Evolutionary conservation across 1,284 basidiomycete species (phyloP), one percentile per base, ranked within the genome.

Genomic region (Pseudozyma hubeiensis): DNA sequence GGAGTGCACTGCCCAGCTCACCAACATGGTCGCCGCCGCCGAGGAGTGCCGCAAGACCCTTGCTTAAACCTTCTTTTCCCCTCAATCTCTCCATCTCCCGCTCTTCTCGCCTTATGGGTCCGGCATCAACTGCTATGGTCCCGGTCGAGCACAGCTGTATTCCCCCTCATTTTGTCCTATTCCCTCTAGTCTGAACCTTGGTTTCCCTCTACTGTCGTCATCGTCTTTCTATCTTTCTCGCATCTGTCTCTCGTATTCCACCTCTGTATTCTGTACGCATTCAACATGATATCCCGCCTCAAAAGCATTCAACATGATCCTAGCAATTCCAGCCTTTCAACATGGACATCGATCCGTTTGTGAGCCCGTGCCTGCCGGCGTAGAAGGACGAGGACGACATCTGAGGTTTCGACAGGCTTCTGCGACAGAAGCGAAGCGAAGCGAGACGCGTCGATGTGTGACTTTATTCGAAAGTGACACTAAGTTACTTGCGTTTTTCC

Each of bases 11-110:
- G 87, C 87, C 30, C 68, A 82, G 74, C 81, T 81, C 59, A 75
- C 77, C 71, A 77, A 73, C 71, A 78, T 81, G 76, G 71, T 72
- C 68, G 70, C 77, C 78, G 78, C 91, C 92, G 46, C 90, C 96
- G 84, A 85, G 87, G 81, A 97, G 97, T 88, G 89, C 96, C 82
- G 96, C 97, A 84, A 89, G 74, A 70, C 78, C 61, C 78, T 82
- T 59, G 78, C 59, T 47, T 81, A 74, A 77, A 39, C 6, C 9
- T 30, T 8, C n/a, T 37, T 9, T 53, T 40, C 40, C 39, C 31
- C 17, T 34, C 50, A 17, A 7, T 31, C 16, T n/a, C 53, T 16
- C 37, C 43, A 34, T n/a, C 16, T 30, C 47, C 33, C 48, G 48
- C 57, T 57, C 41, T 41, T 39, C 41, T 43, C 44, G 54, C 41